A percentile compares a stretch with the other conserved stretches of the same genome.
Conservation (phyloP, 805 yeast species). For the Lipomyces sp. region DNA sequence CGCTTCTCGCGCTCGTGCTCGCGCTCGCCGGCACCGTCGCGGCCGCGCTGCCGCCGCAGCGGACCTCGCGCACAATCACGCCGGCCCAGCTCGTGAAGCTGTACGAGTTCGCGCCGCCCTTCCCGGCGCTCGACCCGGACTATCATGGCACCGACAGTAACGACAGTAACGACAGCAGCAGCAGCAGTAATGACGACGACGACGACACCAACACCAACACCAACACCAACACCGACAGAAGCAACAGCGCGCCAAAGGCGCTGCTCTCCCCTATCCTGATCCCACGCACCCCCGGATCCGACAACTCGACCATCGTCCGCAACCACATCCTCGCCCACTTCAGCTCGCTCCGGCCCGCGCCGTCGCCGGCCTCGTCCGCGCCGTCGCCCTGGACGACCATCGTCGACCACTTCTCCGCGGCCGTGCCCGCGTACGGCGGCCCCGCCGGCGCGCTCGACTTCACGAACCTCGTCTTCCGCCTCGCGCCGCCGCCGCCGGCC, state of each 20-base stretch:
- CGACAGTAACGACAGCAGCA: too few species aligned
- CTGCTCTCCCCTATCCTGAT: slow-evolving; percentile 36
- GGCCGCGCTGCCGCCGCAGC: slow-evolving; percentile 11
- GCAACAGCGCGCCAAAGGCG: too few species aligned
- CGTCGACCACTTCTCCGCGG: slow-evolving; percentile 34
- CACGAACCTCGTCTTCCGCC: slow-evolving; percentile 41
- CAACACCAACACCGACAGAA: too few species aligned
- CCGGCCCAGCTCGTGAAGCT: slow-evolving; percentile 6
- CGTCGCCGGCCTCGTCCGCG: too few species aligned
- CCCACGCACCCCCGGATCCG: slow-evolving; percentile 45
- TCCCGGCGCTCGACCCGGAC: slow-evolving; percentile 21
- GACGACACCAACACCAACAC: too few species aligned
- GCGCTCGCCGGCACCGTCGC: background rate
- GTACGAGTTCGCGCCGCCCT: slow-evolving; percentile 11
- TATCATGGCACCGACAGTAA: background rate
- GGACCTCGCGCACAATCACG: slow-evolving; percentile 8
- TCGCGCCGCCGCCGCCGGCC: slow-evolving; percentile 33
- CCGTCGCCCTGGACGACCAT: slow-evolving; percentile 33
- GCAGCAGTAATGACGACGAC: too few species aligned
- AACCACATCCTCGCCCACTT: slow-evolving; percentile 42
- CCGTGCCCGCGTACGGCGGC: slow-evolving; percentile 17
- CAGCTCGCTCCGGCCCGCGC: slow-evolving; percentile 31
- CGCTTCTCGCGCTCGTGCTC: background rate
- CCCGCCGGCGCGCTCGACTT: slow-evolving; percentile 34
- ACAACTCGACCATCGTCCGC: slow-evolving; percentile 41